Conservation (phyloP, 2,329 filamentous ascomycete genomes). For the Aspergillus oerlinghausenensis region DNA sequence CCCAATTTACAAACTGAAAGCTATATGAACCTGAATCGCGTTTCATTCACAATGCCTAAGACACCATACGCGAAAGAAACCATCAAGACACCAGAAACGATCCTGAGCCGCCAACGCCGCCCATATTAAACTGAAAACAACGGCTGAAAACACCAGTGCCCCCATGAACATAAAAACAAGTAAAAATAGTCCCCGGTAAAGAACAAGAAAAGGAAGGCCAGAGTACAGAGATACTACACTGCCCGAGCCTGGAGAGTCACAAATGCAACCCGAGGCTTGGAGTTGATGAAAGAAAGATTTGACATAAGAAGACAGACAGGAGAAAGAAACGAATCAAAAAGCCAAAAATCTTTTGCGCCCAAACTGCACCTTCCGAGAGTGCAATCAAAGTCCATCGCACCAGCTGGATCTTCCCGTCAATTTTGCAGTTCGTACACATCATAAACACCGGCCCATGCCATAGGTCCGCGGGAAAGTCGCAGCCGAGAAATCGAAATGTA, state of each 20-base stretch:
- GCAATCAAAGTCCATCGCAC: conserved; percentile 23
- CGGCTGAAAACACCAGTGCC: conserved; percentile 8
- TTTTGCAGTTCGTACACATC: conserved; percentile 36
- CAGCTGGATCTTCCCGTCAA: conserved; percentile 28
- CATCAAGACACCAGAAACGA: conserved; percentile 1
- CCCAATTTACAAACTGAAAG: neutral
- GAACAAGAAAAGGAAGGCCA: conserved; percentile 3
- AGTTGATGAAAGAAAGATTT: conserved; percentile 12
- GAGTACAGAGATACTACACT: conserved; percentile 9
- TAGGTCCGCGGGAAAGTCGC: conserved; percentile 18
- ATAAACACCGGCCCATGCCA: conserved; percentile 38
- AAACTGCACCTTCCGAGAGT: conserved; percentile 26
- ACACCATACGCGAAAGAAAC: conserved; percentile 1
- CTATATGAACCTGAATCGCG: neutral
- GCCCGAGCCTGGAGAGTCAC: neutral
- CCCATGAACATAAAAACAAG: conserved; percentile 16
- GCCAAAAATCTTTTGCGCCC: conserved; percentile 26
- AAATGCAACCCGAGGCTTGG: conserved; percentile 1
- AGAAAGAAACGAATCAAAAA: conserved; percentile 21
- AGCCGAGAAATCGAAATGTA: conserved; percentile 20
- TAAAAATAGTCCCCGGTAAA: conserved; percentile 9
- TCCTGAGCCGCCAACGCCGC: conserved; percentile 17
- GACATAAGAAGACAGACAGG: conserved; percentile 13
- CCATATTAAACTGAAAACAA: conserved; percentile 5
- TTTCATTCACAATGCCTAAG: conserved; percentile 1